These are phyloP conservation scores for Tylopilus subfusipes DNA, from an alignment of 768 basidiomycete species.

Conservation along the genomic window DNA sequence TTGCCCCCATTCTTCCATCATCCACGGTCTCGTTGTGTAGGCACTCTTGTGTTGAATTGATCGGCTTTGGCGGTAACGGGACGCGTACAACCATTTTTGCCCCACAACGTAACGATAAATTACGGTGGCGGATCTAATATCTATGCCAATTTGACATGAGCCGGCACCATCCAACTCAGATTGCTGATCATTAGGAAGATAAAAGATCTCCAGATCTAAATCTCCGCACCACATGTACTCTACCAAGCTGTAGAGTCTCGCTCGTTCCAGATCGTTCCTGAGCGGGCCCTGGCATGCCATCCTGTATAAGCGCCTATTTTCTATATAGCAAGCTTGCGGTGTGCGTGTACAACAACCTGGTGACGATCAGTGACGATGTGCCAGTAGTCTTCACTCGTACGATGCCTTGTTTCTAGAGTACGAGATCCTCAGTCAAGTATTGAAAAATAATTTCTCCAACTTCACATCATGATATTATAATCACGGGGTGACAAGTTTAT, in stretches of 20 bases:
- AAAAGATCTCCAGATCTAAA: constrained; percentile 3
- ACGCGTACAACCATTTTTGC: not conserved
- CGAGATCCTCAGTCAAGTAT: not conserved
- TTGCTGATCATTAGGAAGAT: not conserved
- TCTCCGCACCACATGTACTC: constrained; percentile 7
- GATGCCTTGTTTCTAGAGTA: not conserved
- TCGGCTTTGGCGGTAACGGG: not conserved
- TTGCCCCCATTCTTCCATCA: not conserved
- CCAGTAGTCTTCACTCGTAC: not conserved
- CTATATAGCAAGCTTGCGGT: not conserved
- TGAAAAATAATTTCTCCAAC: not conserved
- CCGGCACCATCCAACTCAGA: not conserved
- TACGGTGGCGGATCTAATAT: not conserved
- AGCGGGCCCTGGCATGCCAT: constrained; percentile 12
- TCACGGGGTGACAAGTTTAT: not conserved
- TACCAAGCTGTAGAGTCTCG: constrained; percentile 26
- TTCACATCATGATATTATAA: no score
- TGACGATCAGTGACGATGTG: not conserved
- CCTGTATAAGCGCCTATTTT: constrained; percentile 24
- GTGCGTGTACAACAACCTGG: not conserved
- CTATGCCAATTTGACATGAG: not conserved
- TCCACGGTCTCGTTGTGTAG: not conserved
- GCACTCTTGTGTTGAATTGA: not conserved
- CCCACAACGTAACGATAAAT: not conserved
- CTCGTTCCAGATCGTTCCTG: not conserved